Evolutionary conservation across 352 stramenopile species (phyloP), one percentile per base, ranked within the genome.

Genomic region (Pythium aphanidermatum): DNA sequence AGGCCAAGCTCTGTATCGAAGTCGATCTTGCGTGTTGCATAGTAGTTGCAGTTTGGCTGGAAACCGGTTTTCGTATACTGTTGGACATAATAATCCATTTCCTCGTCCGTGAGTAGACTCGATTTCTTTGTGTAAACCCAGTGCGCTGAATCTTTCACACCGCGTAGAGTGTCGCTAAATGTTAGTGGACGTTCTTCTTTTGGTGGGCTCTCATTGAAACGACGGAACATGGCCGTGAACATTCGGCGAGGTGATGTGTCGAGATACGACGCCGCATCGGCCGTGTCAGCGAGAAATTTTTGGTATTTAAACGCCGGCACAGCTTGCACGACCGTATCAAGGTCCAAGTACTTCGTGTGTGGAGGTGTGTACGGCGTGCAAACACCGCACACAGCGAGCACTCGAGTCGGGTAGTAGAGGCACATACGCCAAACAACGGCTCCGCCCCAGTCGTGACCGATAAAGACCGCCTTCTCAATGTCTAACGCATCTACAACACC

Each of bases 361-460:
- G 62, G 67, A 2, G 78, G 75, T 10, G 55, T 72, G 57, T 83
- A 87, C 13, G 78, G 74, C 23, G 78, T 91, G 59, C 74, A 86
- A n/a, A 91, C 49, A 14, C 72, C 65, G 16, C 59, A 67, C 0
- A 83, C 68, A 0, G 68, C 74, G 23, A 78, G 29, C 24, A 86
- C 70, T 5, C 77, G 74, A 16, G 68, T n/a, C 12, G 74, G 70
- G 40, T 86, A 67, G 57, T 80, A 84, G 7, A 83, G 62, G 13
- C 65, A 82, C 65, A 90, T 83, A 50, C 65, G 71, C 70, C 70
- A 90, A 26, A 82, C 72, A 46, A 76, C 65, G 12, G 56, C 54
- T 16, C 74, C 77, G 41, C 77, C 77, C 77, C 77, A 89, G 44
- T 89, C 74, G 48, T 89, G 77, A 30, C 77, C 77, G 35, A 84